Evolutionary conservation across 768 basidiomycete genomes (phyloP).

Genomic region (Fomitopsis pulvina): DNA sequence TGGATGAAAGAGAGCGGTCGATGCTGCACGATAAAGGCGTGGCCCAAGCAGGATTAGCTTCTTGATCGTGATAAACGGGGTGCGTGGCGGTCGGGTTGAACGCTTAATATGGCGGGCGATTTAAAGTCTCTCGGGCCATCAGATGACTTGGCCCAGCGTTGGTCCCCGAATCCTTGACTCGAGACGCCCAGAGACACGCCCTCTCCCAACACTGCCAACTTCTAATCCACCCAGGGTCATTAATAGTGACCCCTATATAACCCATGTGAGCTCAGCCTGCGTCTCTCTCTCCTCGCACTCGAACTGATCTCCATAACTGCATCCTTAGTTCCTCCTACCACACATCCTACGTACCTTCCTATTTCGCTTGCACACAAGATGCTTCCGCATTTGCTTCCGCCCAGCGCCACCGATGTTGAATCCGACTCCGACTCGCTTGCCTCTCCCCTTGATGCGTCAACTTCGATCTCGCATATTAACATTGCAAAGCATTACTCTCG

Average conservation of each 20-base stretch:
- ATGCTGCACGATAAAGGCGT: constrained; percentile 2
- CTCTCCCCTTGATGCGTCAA: constrained; percentile 11
- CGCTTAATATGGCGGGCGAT: constrained; percentile 2
- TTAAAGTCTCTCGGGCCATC: neutral
- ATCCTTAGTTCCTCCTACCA: neutral
- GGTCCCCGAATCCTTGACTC: neutral
- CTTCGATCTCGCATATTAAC: constrained; percentile 4
- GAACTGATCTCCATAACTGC: neutral
- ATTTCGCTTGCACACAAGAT: constrained; percentile 10
- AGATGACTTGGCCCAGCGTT: constrained; percentile 4
- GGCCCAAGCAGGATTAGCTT: constrained; percentile 3
- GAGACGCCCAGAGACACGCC: neutral
- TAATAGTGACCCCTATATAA: constrained; percentile 7
- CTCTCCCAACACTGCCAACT: neutral
- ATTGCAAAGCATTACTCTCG: neutral
- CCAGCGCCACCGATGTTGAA: constrained; percentile 10
- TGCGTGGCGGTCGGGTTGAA: constrained; percentile 1
- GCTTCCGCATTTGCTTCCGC: constrained; percentile 10
- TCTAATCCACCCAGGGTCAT: constrained; percentile 2
- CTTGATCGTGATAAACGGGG: constrained; percentile 1
- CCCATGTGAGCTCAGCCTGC: neutral
- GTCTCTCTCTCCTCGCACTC: constrained; percentile 6
- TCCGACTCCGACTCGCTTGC: constrained; percentile 15
- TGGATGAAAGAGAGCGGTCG: neutral
- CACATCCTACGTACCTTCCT: constrained; percentile 13